Conservation (phyloP, 2,329 filamentous ascomycete species). For the Stromatinia cepivora region DNA sequence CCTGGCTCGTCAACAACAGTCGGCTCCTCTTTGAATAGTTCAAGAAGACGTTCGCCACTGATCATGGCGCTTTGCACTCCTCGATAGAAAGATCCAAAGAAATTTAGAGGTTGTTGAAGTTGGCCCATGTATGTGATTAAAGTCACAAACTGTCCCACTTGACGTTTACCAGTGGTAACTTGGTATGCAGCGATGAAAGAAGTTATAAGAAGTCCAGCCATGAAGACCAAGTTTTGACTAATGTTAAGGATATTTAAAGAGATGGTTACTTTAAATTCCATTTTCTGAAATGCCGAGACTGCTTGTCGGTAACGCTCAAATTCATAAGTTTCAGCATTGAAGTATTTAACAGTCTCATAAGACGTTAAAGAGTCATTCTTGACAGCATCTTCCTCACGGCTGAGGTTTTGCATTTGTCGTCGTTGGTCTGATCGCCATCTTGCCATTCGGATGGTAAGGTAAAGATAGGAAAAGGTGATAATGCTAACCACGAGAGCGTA, state of each 20-base stretch:
- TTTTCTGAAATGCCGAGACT: slow-evolving; percentile 68
- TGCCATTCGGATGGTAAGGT: slow-evolving; percentile 94
- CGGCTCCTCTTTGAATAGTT: slow-evolving; percentile 94
- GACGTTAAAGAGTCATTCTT: slow-evolving; percentile 99
- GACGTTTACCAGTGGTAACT: slow-evolving; percentile 64
- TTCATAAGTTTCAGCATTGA: slow-evolving; percentile 81
- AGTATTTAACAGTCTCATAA: slow-evolving; percentile 95
- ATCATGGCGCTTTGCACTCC: slow-evolving; percentile 97
- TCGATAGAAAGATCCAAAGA: slow-evolving; percentile 92
- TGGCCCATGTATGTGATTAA: slow-evolving; percentile 78
- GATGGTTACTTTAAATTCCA: slow-evolving; percentile 74
- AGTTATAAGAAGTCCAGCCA: slow-evolving; percentile 69
- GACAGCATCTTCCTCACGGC: slow-evolving; percentile 92
- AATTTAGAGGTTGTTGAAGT: slow-evolving; percentile 78
- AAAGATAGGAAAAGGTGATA: slow-evolving; percentile 94
- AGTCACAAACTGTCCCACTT: slow-evolving; percentile 70
- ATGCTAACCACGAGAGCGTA: slow-evolving; percentile 88
- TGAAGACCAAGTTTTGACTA: slow-evolving; percentile 77
- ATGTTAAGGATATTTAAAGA: slow-evolving; percentile 81
- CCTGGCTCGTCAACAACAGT: slow-evolving; percentile 78
- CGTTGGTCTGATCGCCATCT: slow-evolving; percentile 89
- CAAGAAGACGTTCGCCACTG: slow-evolving; percentile 89
- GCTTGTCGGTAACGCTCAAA: slow-evolving; percentile 71
- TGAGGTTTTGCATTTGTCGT: slow-evolving; percentile 91
- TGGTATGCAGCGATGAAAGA: slow-evolving; percentile 77